A percentile compares a stretch with the other conserved stretches of the same genome.
phyloP scores from a whole-genome alignment of 129 eudicot species.

The Artemisia argyi region DNA sequence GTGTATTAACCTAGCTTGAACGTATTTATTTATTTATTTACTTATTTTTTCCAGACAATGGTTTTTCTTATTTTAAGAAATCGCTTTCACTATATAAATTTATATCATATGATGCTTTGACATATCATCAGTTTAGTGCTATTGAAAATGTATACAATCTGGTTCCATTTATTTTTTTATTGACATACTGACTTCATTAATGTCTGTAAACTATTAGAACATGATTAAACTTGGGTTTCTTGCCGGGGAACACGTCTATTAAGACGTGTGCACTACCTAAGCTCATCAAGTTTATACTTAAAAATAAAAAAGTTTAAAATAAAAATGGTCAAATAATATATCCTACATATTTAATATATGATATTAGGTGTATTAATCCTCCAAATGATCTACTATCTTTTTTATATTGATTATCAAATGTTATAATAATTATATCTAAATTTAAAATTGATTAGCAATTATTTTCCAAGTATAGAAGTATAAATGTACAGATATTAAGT shows the following conservation, averaged over 20 bases:
- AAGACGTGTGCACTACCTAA: slow-evolving; percentile 34
- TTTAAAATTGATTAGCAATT: background rate
- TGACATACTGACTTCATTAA: slow-evolving; percentile 12
- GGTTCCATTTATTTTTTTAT: background rate
- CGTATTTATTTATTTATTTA: no score
- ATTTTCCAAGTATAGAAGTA: no score
- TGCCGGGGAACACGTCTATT: slow-evolving; percentile 35
- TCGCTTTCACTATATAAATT: no score
- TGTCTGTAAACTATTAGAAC: slow-evolving; percentile 6
- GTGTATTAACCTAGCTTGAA: background rate
- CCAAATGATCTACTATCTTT: slow-evolving; percentile 6
- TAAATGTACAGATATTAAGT: no score
- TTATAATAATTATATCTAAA: background rate
- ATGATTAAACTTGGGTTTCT: slow-evolving; percentile 17
- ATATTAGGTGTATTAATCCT: slow-evolving; percentile 26
- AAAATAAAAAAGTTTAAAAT: background rate
- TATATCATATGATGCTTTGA: background rate
- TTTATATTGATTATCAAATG: background rate
- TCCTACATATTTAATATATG: slow-evolving; percentile 6
- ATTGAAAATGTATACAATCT: slow-evolving; percentile 10
- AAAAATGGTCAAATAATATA: slow-evolving; percentile 7
- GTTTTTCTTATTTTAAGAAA: no score
- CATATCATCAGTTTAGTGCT: background rate
- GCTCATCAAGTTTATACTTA: slow-evolving; percentile 4
- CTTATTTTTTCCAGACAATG: no score